These are phyloP conservation scores for Diplotaxis tenuifolia DNA, from an alignment of 345 rosid genomes.

Conservation along the genomic window DNA sequence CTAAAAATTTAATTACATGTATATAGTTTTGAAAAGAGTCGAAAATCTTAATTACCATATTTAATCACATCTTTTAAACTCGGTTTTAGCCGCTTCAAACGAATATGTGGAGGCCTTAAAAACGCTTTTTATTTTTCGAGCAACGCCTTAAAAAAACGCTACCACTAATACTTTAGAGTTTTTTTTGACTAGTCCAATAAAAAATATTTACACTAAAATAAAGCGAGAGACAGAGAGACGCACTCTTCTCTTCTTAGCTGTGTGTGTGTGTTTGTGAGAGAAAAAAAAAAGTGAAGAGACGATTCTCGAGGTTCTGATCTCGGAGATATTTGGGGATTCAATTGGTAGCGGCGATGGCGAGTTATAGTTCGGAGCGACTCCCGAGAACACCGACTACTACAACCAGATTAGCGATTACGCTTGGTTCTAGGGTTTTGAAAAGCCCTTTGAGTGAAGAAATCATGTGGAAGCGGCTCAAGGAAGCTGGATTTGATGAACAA, in stretches of 20 bases:
- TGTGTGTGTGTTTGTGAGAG: too few relatives aligned
- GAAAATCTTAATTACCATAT: slow-evolving; percentile 16
- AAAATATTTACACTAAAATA: neutral
- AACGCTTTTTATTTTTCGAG: too few relatives aligned
- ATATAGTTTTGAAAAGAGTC: neutral
- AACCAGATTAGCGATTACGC: slow-evolving; percentile 45
- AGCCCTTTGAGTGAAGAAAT: slow-evolving; percentile 56
- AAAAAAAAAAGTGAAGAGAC: neutral
- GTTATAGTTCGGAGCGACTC: slow-evolving; percentile 46
- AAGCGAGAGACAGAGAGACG: neutral
- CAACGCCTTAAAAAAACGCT: slow-evolving; percentile 7
- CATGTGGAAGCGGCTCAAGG: slow-evolving; percentile 78
- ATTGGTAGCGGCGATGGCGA: slow-evolving; percentile 46
- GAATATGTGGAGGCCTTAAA: neutral
- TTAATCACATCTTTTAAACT: slow-evolving; percentile 27
- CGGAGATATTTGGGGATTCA: slow-evolving; percentile 30
- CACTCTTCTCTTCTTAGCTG: slow-evolving; percentile 22
- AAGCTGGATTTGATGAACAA: slow-evolving; percentile 86
- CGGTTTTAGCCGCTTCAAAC: slow-evolving; percentile 31
- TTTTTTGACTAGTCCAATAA: slow-evolving; percentile 16
- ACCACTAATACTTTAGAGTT: too few relatives aligned
- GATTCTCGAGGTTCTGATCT: slow-evolving; percentile 2
- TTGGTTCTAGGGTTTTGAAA: slow-evolving; percentile 67
- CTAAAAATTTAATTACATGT: neutral
- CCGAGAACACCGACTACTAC: slow-evolving; percentile 42